A percentile compares a stretch with the other conserved stretches of the same genome.
Evolutionary conservation across 2,329 filamentous ascomycete genomes (phyloP).

Genomic region (Fusarium pseudocircinatum): DNA sequence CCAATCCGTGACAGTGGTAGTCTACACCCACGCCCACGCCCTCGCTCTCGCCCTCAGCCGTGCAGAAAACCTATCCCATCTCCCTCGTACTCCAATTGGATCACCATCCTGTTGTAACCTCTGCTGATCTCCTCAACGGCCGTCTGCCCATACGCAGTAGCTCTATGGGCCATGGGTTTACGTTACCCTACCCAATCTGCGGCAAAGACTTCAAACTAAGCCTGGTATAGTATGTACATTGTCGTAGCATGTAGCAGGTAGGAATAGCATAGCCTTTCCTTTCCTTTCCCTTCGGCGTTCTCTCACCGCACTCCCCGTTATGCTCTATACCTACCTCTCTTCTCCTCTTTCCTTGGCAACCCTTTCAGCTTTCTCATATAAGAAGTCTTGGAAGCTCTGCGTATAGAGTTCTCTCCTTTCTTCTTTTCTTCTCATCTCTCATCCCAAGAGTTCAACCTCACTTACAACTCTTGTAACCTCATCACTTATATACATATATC

Average conservation of each 20-base stretch:
- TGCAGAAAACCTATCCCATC: constrained; percentile 3
- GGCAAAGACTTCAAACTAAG: constrained; percentile 23
- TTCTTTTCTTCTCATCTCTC: constrained; percentile 37
- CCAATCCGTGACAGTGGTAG: constrained; percentile 14
- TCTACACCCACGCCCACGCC: constrained; percentile 35
- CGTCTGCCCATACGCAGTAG: constrained; percentile 23
- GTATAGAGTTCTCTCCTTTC: not conserved
- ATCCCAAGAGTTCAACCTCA: constrained; percentile 36
- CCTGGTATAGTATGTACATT: constrained; percentile 4
- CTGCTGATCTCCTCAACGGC: constrained; percentile 41
- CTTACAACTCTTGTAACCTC: constrained; percentile 22
- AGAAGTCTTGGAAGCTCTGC: constrained; percentile 32
- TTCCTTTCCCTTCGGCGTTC: constrained; percentile 7
- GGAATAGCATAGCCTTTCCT: not conserved
- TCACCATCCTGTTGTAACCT: constrained; percentile 20
- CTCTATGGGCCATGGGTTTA: constrained; percentile 24
- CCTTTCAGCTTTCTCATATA: constrained; percentile 33
- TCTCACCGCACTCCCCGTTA: constrained; percentile 35
- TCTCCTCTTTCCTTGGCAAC: constrained; percentile 27
- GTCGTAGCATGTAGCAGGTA: constrained; percentile 3
- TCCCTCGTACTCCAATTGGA: constrained; percentile 17
- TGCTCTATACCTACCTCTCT: constrained; percentile 24
- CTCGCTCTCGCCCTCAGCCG: constrained; percentile 36
- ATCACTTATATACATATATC: constrained; percentile 9
- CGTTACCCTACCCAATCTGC: constrained; percentile 20